A percentile compares a stretch with the other conserved stretches of the same genome.
Conservation (phyloP, 2,329 filamentous ascomycete species). For the Scytalidium lignicola region DNA sequence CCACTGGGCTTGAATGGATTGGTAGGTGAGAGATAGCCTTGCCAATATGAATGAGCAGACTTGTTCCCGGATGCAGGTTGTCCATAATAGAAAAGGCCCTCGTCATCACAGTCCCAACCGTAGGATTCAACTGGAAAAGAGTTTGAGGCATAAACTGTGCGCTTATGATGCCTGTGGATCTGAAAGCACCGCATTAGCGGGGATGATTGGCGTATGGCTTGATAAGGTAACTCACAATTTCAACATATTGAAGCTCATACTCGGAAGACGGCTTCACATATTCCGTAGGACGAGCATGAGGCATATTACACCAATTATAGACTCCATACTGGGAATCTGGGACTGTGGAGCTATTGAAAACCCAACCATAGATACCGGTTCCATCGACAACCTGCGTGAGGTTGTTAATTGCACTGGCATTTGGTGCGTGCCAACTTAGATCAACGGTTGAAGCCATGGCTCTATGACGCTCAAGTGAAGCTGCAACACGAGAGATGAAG, state of each 20-base stretch:
- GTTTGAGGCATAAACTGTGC: constrained; percentile 74
- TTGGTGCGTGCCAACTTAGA: constrained; percentile 52
- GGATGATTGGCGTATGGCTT: background rate
- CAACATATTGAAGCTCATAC: constrained; percentile 69
- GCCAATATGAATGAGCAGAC: constrained; percentile 59
- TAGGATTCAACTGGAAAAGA: constrained; percentile 70
- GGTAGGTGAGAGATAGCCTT: constrained; percentile 51
- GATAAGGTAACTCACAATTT: constrained; percentile 50
- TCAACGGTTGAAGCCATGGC: constrained; percentile 12
- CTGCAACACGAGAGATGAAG: constrained; percentile 16
- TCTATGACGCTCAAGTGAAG: constrained; percentile 14
- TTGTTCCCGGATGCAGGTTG: constrained; percentile 46
- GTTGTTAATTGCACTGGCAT: constrained; percentile 53
- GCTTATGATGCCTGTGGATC: constrained; percentile 81
- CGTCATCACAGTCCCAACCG: constrained; percentile 66
- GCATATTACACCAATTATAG: constrained; percentile 88
- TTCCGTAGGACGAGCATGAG: constrained; percentile 64
- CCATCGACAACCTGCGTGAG: constrained; percentile 51
- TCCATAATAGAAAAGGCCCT: constrained; percentile 66
- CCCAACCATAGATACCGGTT: constrained; percentile 65
- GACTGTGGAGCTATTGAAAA: constrained; percentile 62
- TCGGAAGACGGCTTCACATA: constrained; percentile 51
- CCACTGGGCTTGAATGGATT: constrained; percentile 65
- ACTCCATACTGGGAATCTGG: constrained; percentile 52
- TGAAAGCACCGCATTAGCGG: constrained; percentile 5